These are phyloP conservation scores for Rhodotorula taiwanensis DNA, from an alignment of 768 basidiomycete species.

Conservation along the genomic window DNA sequence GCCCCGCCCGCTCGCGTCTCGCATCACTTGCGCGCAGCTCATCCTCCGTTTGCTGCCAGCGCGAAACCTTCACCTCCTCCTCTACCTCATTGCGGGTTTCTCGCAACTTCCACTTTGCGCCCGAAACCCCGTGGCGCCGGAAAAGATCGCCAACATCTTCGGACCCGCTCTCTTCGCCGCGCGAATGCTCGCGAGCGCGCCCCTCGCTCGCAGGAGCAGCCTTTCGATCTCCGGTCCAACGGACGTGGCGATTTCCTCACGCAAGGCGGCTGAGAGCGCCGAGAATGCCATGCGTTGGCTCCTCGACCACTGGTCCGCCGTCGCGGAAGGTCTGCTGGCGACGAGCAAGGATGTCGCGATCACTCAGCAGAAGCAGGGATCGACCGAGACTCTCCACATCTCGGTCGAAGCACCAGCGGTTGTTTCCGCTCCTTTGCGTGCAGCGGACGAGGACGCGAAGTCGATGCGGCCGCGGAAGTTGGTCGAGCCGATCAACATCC, in stretches of 20 bases:
- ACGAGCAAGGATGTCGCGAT: too few relatives aligned
- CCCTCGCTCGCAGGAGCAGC: background rate
- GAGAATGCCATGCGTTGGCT: constrained; percentile 28
- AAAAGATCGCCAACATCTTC: constrained; percentile 52
- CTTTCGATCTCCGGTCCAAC: constrained; percentile 31
- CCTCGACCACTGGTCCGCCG: constrained; percentile 24
- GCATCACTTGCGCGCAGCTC: constrained; percentile 49
- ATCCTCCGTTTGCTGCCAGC: constrained; percentile 53
- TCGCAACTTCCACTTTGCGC: constrained; percentile 53
- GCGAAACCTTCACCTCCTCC: constrained; percentile 48
- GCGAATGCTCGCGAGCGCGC: too few relatives aligned
- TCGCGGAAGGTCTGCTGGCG: constrained; percentile 33
- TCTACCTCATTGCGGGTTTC: constrained; percentile 52
- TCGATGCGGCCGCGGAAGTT: too few relatives aligned
- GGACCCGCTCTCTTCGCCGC: constrained; percentile 39
- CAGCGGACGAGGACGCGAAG: too few relatives aligned
- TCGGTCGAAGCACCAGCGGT: too few relatives aligned
- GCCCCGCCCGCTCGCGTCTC: constrained; percentile 43
- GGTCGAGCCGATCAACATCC: too few relatives aligned
- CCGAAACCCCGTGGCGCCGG: constrained; percentile 51
- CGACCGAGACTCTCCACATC: too few relatives aligned
- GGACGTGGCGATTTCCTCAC: constrained; percentile 16
- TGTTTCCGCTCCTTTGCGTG: too few relatives aligned
- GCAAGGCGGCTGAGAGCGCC: constrained; percentile 24
- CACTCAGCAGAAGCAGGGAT: too few relatives aligned